Evolutionary conservation across 1,139 yeast species (phyloP), one percentile per base, ranked within the genome.

Genomic region (Hemisphaericaspora xylanilytica): DNA sequence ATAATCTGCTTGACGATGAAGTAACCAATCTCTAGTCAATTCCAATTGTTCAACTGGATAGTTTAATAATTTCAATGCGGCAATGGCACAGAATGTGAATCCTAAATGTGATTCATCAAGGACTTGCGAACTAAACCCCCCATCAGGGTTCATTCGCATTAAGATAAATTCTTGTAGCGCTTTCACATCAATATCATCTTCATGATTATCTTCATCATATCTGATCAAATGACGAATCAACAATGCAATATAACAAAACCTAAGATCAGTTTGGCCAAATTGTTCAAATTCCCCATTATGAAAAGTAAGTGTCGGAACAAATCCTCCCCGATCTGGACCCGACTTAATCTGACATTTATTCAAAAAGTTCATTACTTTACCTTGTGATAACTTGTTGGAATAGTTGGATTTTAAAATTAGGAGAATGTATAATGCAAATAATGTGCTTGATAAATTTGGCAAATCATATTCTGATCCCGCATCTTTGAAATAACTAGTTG

Each of bases 31-130:
- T 2, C 68, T 41, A 0, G 89, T 77, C 6, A 32, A 26, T 5
- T 55, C 58, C 0, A 57, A 53, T 71, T 50, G 49, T 2, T 47
- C 42, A 12, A 58, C 45, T 10, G 40, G 41, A 25, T 42, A 56
- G 28, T 61, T 71, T 4, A 80, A 55, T 33, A 86, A 51, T 28
- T 59, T 58, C 42, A 88, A 67, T 1, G 86, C 63, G 0, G 87
- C 86, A 29, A 92, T 53, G 0, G 88, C 96, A 61, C 97, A 90
- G 54, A 80, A 92, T 0, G 96, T 85, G 46, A 85, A 73, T 0
- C 98, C 98, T 7, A 90, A 80, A 61, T 92, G 97, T 2, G 94
- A 72, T 59, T 92, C 98, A 16, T 75, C 70, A 29, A 47, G 41
- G 3, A 46, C 44, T 5, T 48, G 35, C 10, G 68, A 60, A 24